Evolutionary conservation across 345 rosid genomes (phyloP).

Genomic region (Hypericum perforatum): DNA sequence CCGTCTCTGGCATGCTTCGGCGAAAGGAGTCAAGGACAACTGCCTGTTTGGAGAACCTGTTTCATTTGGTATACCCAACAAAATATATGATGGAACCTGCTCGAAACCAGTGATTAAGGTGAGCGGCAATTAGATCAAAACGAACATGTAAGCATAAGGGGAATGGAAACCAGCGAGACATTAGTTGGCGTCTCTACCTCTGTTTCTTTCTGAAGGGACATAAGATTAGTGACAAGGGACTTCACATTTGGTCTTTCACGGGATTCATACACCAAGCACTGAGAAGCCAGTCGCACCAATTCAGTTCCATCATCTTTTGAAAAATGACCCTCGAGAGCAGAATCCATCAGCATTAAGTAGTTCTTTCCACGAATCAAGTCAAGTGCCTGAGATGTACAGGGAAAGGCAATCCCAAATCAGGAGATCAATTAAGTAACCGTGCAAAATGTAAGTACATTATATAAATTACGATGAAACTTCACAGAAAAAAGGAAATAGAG

Average conservation of each 20-base stretch:
- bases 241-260: slow-evolving; percentile 2
- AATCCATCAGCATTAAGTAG: slow-evolving; percentile 5
- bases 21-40: background rate
- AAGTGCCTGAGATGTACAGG: background rate
- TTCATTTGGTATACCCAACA: slow-evolving; percentile 1
- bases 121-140: background rate
- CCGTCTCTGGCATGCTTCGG: slow-evolving; percentile 1
- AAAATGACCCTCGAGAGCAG: background rate
- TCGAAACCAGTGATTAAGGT: background rate
- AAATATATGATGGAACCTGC: slow-evolving; percentile 1
- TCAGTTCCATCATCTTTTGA: slow-evolving; percentile 2
- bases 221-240: background rate
- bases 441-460: too few species aligned
- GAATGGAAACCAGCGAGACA: background rate
- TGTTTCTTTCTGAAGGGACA: slow-evolving; percentile 2
- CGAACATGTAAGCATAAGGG: background rate
- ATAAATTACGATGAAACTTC: too few species aligned
- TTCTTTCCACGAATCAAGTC: slow-evolving; percentile 5
- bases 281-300: background rate
- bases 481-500: too few species aligned
- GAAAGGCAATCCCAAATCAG: background rate
- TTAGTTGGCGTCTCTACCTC: background rate
- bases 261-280: background rate
- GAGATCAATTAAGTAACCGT: too few species aligned
- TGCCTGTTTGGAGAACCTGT: background rate